Conservation (phyloP, 306 rosid species). For the Delonix regia region DNA sequence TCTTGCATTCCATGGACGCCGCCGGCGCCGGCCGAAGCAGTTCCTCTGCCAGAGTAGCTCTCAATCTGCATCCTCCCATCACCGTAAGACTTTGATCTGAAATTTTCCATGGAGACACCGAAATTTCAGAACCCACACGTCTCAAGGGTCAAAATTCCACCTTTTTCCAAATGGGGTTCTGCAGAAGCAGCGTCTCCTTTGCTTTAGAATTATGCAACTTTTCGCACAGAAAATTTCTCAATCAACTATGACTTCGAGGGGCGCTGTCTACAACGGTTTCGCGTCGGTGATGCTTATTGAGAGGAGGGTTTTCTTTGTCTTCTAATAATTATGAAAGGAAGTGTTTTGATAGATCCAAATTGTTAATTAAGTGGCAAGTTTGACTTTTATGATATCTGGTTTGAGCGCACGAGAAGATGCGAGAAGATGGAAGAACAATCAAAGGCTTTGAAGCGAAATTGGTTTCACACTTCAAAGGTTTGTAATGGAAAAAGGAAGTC, state of each 20-base stretch:
- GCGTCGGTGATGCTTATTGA: constrained; percentile 29
- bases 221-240: background rate
- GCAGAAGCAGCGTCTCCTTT: background rate
- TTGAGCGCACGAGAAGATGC: too few species aligned
- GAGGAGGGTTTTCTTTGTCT: background rate
- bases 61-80: constrained; percentile 75
- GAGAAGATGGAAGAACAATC: too few species aligned
- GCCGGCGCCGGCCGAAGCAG: constrained; percentile 12
- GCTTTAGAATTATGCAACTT: background rate
- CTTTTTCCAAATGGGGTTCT: constrained; percentile 19
- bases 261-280: constrained; percentile 43
- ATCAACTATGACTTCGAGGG: constrained; percentile 2
- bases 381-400: too few species aligned
- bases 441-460: too few species aligned
- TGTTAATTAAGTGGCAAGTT: too few species aligned
- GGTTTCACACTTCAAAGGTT: too few species aligned
- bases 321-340: background rate
- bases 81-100: constrained; percentile 78
- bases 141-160: constrained; percentile 1
- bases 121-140: background rate
- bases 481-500: too few species aligned
- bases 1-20: constrained; percentile 64
- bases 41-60: constrained; percentile 46
- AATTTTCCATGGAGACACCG: constrained; percentile 46
- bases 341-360: too few species aligned